Evolutionary conservation across 2,329 filamentous ascomycete genomes (phyloP), one percentile per base, ranked within the genome.

Genomic region (Microdochium nivale): DNA sequence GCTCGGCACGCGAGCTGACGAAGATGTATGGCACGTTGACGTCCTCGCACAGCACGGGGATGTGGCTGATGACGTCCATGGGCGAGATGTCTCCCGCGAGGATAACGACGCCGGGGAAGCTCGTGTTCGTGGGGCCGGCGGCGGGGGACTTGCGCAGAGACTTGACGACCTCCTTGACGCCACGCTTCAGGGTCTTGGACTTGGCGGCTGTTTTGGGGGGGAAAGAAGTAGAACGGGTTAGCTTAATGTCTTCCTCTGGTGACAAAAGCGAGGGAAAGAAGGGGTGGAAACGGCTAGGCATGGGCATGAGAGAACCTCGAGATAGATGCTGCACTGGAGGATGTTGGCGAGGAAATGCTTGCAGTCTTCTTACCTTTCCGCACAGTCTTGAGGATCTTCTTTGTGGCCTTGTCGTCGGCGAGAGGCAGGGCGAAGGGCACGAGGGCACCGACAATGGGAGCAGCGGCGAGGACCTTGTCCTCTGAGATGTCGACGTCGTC

Each of bases 111-210:
- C 84, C 80, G 46, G 88, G 84, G 64, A 84, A 77, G 51, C 79
- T 69, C 50, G 80, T 76, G 65, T 81, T 75, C 58, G 81, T 79
- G 54, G 83, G 79, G n/a, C 83, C 80, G 52, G 84, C 80, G 60
- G 82, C 71, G 53, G 88, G 79, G 14, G 90, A 92, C 77, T 97
- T 97, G 76, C 94, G 90, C 62, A 99, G 88, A 32, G 91, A 87
- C 77, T 99, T 99, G 75, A 97, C 91, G 66, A 96, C 92, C 76
- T 99, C 94, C 75, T 99, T 99, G 59, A 99, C 94, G 67, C 94
- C 94, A 66, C 94, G 91, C 77, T 96, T 95, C 66, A 99, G 87
- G 54, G 89, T 88, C 75, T 95, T 95, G 74, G 90, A 84, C 75
- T 95, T 96, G 63, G 94, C 91, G 61, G 92, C 94, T 97, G 70